Evolutionary conservation across 2,329 filamentous ascomycete species (phyloP).

Genomic region (Fusarium sp.): DNA sequence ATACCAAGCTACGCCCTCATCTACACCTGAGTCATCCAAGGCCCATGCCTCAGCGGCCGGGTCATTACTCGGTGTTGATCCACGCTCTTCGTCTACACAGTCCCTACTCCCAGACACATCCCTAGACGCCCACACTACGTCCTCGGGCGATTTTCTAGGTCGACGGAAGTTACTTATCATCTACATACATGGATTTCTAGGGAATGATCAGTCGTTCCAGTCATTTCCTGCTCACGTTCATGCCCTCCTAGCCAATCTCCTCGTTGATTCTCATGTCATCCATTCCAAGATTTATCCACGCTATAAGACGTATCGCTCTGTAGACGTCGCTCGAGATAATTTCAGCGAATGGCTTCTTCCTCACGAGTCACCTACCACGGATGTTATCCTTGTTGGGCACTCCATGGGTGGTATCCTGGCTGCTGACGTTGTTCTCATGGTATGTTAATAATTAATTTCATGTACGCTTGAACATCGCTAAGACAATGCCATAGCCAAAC

Average conservation of each 20-base stretch:
- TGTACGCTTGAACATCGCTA: background rate
- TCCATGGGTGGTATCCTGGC: conserved; percentile 91
- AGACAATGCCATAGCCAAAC: conserved; percentile 50
- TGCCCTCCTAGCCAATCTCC: conserved; percentile 75
- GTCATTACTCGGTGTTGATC: conserved; percentile 55
- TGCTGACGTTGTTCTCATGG: conserved; percentile 82
- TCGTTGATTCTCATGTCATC: conserved; percentile 82
- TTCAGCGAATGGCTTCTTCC: conserved; percentile 88
- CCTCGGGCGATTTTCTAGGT: conserved; percentile 27
- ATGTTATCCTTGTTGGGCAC: conserved; percentile 87
- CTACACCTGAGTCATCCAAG: conserved; percentile 17
- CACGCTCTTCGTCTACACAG: conserved; percentile 65
- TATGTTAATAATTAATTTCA: conserved; percentile 47
- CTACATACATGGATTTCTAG: conserved; percentile 93
- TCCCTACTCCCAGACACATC: conserved; percentile 55
- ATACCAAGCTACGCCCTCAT: conserved; percentile 14
- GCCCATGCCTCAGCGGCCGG: conserved; percentile 12
- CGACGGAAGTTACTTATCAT: conserved; percentile 78
- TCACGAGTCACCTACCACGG: conserved; percentile 80
- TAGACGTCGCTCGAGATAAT: conserved; percentile 82
- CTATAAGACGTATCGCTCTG: conserved; percentile 81
- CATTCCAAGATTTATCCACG: conserved; percentile 90
- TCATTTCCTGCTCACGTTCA: conserved; percentile 93
- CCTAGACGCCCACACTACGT: conserved; percentile 11
- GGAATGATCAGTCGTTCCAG: conserved; percentile 87